Conservation (phyloP, 768 basidiomycete genomes). For the Tricholoma furcatifolium region DNA sequence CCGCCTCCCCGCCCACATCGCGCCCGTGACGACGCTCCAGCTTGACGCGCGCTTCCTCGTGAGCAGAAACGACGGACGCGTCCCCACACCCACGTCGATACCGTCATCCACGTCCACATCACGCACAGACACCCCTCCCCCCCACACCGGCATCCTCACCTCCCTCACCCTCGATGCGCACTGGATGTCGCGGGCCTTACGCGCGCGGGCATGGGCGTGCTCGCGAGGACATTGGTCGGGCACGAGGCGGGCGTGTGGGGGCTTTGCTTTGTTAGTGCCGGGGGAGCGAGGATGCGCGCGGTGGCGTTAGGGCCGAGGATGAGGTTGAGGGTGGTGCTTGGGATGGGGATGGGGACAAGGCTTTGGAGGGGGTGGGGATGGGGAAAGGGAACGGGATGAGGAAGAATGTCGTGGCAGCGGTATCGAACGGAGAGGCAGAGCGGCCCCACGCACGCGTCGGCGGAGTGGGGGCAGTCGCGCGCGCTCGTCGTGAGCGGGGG, state of each 20-base stretch:
- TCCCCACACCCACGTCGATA: conserved; percentile 42
- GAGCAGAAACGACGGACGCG: conserved; percentile 51
- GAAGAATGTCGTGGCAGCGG: no score
- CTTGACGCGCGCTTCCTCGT: conserved; percentile 82
- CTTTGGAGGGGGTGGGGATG: not conserved
- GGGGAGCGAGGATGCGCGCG: not conserved
- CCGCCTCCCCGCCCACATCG: conserved; percentile 50
- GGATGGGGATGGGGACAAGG: no score
- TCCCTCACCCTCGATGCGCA: conserved; percentile 80
- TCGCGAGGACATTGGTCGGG: conserved; percentile 48
- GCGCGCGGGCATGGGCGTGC: conserved; percentile 71
- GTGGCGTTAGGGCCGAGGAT: not conserved
- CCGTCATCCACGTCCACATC: conserved; percentile 84
- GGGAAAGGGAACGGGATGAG: not conserved
- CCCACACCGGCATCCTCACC: conserved; percentile 71
- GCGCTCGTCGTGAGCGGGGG: conserved; percentile 88
- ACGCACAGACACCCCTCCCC: conserved; percentile 13
- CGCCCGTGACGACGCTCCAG: conserved; percentile 84
- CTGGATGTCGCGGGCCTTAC: conserved; percentile 90
- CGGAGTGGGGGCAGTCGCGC: conserved; percentile 88
- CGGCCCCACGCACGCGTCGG: conserved; percentile 61
- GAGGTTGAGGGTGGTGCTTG: no score
- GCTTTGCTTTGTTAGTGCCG: conserved; percentile 12
- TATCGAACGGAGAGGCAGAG: conserved; percentile 37
- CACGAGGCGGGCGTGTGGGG: conserved; percentile 12